Evolutionary conservation across 2,329 filamentous ascomycete genomes (phyloP).

Genomic region (Diplodia sapinea): DNA sequence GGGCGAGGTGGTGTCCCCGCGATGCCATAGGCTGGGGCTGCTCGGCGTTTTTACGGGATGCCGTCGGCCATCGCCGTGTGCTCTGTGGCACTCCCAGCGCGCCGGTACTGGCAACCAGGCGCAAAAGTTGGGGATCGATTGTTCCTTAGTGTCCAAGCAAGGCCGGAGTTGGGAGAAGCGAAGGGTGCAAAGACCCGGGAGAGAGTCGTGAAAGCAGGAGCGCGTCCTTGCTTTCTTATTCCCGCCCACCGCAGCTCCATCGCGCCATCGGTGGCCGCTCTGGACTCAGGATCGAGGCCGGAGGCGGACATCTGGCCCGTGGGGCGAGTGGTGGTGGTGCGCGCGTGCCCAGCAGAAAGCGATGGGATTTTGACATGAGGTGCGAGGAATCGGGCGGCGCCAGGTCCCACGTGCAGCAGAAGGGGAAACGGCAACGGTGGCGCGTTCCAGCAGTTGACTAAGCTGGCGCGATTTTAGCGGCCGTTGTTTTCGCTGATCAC

Average conservation of each 20-base stretch:
- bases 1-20: neutral
- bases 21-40: too few species aligned
- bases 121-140: neutral
- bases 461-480: slow-evolving; percentile 16
- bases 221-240: neutral
- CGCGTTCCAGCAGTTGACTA: neutral
- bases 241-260: neutral
- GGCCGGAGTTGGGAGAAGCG: neutral
- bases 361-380: too few species aligned
- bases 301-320: too few species aligned
- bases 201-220: neutral
- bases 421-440: neutral
- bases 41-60: slow-evolving; percentile 7
- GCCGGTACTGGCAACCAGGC: neutral
- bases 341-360: too few species aligned
- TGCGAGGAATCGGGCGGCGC: neutral
- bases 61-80: slow-evolving; percentile 8
- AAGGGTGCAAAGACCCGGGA: too few species aligned
- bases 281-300: neutral
- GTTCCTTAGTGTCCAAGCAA: neutral
- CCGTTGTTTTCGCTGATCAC: slow-evolving; percentile 21
- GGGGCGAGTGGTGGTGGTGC: too few species aligned
- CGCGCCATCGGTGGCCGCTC: neutral
- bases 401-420: neutral
- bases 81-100: neutral